Evolutionary conservation across 257 asterid species (phyloP), one percentile per base, ranked within the genome.

Genomic region (Solanum chaucha): DNA sequence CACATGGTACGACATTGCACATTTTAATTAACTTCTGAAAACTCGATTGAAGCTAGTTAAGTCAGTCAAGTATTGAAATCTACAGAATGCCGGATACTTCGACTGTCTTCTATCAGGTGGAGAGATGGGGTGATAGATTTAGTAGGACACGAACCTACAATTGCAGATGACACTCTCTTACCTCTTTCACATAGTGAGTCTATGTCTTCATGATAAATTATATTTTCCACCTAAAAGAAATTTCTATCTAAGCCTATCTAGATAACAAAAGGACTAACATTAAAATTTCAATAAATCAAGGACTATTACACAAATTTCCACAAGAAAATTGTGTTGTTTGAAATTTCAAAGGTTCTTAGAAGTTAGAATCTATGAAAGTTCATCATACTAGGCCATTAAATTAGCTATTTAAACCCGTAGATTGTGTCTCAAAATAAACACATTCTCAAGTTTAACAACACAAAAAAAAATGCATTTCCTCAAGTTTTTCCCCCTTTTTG

Each of bases 401-500:
- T 51, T 1, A 15, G n/a, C 22, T 51, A 51, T 51, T 51, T 51
- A 51, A 51, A 51, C 10, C n/a, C 61, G 7, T 51, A 51, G n/a
- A 51, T 17, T 17, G 61, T 35, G 12, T 40, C 58, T 36, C 22
- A 15, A 75, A 38, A 22, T 75, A 38, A 77, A n/a, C 61, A 77
- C 35, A 40, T n/a, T 40, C 5, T n/a, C 83, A 77, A n/a, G 61
- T 40, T 77, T 35, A 51, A 51, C 61, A 51, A 51, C 61, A 51
- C 0, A 46, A 22, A 64, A 65, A 65, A 73, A 10, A n/a, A 90
- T 90, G 92, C 86, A 35, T 34, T 38, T 38, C 85, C 15, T 65
- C 24, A 75, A 84, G 59, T 19, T 7, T 14, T 5, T 8, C 22
- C 46, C 81, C 22, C 0, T 58, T 41, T 10, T n/a, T 5, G 80